Base-by-base conservation (phyloP, 805 yeast species). In the Starmerella sp. region DNA sequence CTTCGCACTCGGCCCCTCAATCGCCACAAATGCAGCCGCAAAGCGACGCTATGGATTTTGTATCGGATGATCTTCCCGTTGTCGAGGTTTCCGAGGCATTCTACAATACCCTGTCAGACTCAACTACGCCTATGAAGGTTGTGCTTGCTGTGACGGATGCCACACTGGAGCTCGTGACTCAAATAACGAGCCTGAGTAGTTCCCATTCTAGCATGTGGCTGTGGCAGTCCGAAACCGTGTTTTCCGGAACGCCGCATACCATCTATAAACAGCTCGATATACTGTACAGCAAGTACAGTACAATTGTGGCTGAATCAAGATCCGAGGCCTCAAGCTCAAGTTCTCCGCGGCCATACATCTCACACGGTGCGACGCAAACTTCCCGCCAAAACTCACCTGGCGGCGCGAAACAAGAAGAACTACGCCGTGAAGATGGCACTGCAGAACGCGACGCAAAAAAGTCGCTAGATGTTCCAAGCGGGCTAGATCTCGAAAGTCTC, bases 81-180 rank as follows among this genome's bases (percentile, higher is more conserved):
- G 45, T 43, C n/a, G 59, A 56, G 30, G 51, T 57, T 8, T 54
- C 51, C 1, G 60, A 56, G 28, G 34, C 54, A 5, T 57, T 46
- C 50, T 36, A 49, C 46, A 39, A 39, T 15, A 50, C 55, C 6
- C 37, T 57, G 28, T 34, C 5, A 11, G 54, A 52, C 17, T 37
- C 48, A 4, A 9, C n/a, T 4, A 53, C 60, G 11, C 56, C 59
- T 6, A 32, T 53, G 37, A 31, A 46, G 34, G 54, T 58, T 6
- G 48, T 51, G 5, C 44, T 54, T 9, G 49, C 56, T 1, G 38
- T 58, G 2, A 29, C 54, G 7, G 54, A 53, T 38, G 54, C 59
- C 34, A 39, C 54, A 13, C 31, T 34, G 10, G 57, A 36, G 4
- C 45, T 56, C n/a, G 36, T 56, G 14, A 44, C 43, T 7, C 44